These are phyloP conservation scores for Candida insectalens DNA, from an alignment of 805 yeast species.

Conservation along the genomic window DNA sequence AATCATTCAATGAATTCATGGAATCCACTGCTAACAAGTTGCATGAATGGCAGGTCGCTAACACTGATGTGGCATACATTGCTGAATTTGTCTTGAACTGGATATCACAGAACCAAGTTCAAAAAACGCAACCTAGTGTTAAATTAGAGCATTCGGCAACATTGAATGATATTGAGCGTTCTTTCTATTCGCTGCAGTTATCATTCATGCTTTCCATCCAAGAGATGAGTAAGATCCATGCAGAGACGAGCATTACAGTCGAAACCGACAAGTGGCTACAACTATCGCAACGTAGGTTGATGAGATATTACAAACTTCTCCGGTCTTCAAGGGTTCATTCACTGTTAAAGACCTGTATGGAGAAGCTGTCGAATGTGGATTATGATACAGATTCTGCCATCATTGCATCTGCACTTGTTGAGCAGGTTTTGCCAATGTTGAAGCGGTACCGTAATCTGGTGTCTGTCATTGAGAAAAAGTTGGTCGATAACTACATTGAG, in stretches of 20 bases:
- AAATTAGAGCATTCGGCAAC: conserved; percentile 20
- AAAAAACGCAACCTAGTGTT: conserved; percentile 6
- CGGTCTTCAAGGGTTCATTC: conserved; percentile 8
- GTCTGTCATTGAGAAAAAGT: conserved; percentile 31
- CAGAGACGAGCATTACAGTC: conserved; percentile 24
- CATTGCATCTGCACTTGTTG: conserved; percentile 36
- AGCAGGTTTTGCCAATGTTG: conserved; percentile 55
- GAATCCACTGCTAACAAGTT: conserved; percentile 20
- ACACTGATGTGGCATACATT: conserved; percentile 31
- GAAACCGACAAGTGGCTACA: conserved; percentile 51
- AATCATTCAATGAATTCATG: conserved; percentile 15
- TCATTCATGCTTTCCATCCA: conserved; percentile 64
- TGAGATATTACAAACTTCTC: conserved; percentile 29
- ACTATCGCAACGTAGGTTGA: conserved; percentile 34
- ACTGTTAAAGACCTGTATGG: conserved; percentile 18
- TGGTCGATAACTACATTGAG: conserved; percentile 38
- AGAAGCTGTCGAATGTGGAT: conserved; percentile 25
- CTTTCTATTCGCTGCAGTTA: conserved; percentile 42
- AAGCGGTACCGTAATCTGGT: conserved; percentile 48
- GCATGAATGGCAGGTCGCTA: conserved; percentile 24
- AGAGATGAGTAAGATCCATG: conserved; percentile 33
- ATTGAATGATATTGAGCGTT: conserved; percentile 31
- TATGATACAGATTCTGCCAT: conserved; percentile 28
- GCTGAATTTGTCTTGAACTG: conserved; percentile 39
- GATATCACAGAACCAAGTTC: conserved; percentile 23